These are phyloP conservation scores for Sabuloglossum arenarium DNA, from an alignment of 495 filamentous ascomycete species.

Conservation along the genomic window DNA sequence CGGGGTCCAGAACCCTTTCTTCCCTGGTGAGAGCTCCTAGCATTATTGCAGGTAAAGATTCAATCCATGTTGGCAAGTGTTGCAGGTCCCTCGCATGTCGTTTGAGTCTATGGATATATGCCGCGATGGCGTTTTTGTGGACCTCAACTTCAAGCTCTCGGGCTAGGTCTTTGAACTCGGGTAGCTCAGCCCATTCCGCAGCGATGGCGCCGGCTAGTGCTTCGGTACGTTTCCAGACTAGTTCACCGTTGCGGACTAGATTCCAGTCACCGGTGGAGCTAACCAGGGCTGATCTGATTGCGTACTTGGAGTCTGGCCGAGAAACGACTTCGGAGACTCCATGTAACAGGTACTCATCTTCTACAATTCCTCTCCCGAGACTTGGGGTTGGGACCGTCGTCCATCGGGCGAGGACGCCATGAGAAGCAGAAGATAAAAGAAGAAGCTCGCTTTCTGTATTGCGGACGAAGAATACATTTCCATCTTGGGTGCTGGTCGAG, in stretches of 20 bases:
- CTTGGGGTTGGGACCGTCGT: slow-evolving; percentile 17
- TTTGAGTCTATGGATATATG: slow-evolving; percentile 72
- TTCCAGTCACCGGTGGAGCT: slow-evolving; percentile 62
- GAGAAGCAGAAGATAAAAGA: slow-evolving; percentile 55
- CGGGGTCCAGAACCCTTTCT: slow-evolving; percentile 14
- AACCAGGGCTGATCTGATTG: slow-evolving; percentile 53
- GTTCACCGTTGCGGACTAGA: slow-evolving; percentile 60
- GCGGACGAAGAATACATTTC: slow-evolving; percentile 76
- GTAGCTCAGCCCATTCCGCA: slow-evolving; percentile 53
- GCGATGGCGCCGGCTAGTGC: slow-evolving; percentile 53
- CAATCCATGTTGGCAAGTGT: slow-evolving; percentile 48
- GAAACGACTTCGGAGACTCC: slow-evolving; percentile 69
- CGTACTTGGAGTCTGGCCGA: slow-evolving; percentile 38
- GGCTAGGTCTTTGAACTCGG: slow-evolving; percentile 47
- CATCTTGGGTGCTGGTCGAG: slow-evolving; percentile 51
- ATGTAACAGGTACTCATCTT: slow-evolving; percentile 28
- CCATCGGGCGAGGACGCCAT: slow-evolving; percentile 58
- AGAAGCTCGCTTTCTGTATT: slow-evolving; percentile 48
- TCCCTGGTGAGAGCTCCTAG: slow-evolving; percentile 45
- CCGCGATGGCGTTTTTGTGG: slow-evolving; percentile 52
- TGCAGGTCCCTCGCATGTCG: slow-evolving; percentile 64
- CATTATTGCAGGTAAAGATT: slow-evolving; percentile 40
- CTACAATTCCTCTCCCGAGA: slow-evolving; percentile 15
- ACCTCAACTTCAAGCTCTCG: slow-evolving; percentile 70
- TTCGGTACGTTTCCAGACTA: slow-evolving; percentile 65